Conservation (phyloP, 164 flowering plant genomes). For the Vitis rupestris region DNA sequence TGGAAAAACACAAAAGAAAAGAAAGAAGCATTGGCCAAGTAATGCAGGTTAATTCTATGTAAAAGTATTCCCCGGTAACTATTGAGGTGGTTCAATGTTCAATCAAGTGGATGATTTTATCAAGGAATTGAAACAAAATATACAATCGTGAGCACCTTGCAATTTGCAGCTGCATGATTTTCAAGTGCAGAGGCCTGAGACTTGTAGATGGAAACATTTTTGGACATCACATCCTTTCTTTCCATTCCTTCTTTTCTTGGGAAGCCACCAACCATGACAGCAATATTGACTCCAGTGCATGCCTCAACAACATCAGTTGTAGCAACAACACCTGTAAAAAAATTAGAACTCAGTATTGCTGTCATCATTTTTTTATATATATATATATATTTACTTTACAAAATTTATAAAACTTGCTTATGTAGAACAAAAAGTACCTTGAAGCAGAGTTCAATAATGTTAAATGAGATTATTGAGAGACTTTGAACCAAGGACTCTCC, state of each 20-base stretch:
- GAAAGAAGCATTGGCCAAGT: neutral
- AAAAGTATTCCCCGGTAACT: too few species aligned
- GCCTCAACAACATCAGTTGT: constrained; percentile 97
- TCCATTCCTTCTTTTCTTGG: constrained; percentile 99
- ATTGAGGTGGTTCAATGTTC: too few species aligned
- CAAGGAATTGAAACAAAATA: too few species aligned
- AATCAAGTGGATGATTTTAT: too few species aligned
- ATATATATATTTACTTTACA: too few species aligned
- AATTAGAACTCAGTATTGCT: neutral
- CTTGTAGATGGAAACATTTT: constrained; percentile 96
- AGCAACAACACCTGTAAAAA: constrained; percentile 85
- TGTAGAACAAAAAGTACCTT: too few species aligned
- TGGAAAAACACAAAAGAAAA: neutral
- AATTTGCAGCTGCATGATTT: constrained; percentile 91
- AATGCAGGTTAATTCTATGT: too few species aligned
- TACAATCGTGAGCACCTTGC: constrained; percentile 59
- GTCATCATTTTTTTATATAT: too few species aligned
- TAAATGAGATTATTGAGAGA: too few species aligned
- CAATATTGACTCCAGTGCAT: constrained; percentile 91
- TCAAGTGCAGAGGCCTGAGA: constrained; percentile 95
- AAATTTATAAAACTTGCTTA: too few species aligned
- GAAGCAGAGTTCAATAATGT: too few species aligned
- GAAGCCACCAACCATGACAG: constrained; percentile 99
- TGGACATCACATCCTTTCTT: constrained; percentile 97
- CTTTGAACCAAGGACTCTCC: too few species aligned